Evolutionary conservation across 2,329 filamentous ascomycete genomes (phyloP).

Genomic region (Coniosporium uncinatum): DNA sequence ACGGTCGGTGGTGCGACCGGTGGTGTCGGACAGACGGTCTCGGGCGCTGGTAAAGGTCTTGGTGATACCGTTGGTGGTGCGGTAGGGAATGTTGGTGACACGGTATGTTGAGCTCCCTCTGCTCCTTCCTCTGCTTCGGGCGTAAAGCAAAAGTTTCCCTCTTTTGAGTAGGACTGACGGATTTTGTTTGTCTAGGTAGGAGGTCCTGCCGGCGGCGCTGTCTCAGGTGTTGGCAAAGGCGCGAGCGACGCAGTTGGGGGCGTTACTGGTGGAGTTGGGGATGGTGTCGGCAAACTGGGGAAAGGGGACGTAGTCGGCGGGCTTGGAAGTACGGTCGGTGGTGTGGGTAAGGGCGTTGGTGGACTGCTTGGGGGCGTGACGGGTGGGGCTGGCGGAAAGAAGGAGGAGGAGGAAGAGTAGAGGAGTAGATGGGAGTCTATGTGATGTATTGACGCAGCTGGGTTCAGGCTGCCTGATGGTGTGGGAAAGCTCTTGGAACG

Average conservation of each 20-base stretch:
- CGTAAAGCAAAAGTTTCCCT: slow-evolving; percentile 12
- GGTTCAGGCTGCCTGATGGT: too few relatives aligned
- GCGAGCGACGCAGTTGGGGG: slow-evolving; percentile 31
- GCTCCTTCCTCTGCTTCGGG: too few relatives aligned
- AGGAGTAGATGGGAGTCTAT: background rate
- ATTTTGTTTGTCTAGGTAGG: slow-evolving; percentile 28
- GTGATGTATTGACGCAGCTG: background rate
- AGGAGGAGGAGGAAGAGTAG: slow-evolving; percentile 6
- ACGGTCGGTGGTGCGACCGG: slow-evolving; percentile 27
- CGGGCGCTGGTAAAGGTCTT: slow-evolving; percentile 30
- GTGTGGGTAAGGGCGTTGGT: slow-evolving; percentile 27
- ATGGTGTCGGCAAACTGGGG: slow-evolving; percentile 36
- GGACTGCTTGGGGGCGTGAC: slow-evolving; percentile 24
- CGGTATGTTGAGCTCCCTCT: too few relatives aligned
- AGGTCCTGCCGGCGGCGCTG: slow-evolving; percentile 30
- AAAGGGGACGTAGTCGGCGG: slow-evolving; percentile 37
- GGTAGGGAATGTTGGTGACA: background rate
- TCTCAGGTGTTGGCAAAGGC: slow-evolving; percentile 34
- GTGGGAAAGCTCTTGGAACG: too few relatives aligned
- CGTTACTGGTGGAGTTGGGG: slow-evolving; percentile 33
- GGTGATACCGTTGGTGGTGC: slow-evolving; percentile 5
- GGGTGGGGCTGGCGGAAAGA: slow-evolving; percentile 15
- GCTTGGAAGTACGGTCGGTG: slow-evolving; percentile 31
- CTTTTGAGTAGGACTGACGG: slow-evolving; percentile 23
- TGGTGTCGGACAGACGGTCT: slow-evolving; percentile 21